Evolutionary conservation across 2,329 filamentous ascomycete genomes (phyloP).

Genomic region (Meredithiella fracta): DNA sequence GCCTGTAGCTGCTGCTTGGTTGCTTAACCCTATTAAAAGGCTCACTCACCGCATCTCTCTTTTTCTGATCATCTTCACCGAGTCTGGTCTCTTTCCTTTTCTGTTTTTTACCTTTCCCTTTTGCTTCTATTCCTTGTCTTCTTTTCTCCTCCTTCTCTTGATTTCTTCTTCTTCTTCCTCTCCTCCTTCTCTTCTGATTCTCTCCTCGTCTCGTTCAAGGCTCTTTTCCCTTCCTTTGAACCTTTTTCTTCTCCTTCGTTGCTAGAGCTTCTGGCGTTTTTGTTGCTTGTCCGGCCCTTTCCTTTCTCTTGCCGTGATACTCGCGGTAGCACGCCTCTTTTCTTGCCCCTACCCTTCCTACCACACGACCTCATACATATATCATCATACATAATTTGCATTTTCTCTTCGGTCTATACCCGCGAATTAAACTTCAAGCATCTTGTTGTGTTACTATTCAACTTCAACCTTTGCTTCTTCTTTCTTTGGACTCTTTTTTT

Average conservation of each 20-base stretch:
- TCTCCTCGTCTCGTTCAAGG: constrained; percentile 5
- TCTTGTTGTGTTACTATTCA: constrained; percentile 13
- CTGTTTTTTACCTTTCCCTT: constrained; percentile 8
- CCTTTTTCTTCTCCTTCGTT: constrained; percentile 8
- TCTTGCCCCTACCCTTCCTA: constrained; percentile 1
- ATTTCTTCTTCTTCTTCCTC: constrained; percentile 6
- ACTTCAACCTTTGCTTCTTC: constrained; percentile 14
- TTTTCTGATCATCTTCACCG: constrained; percentile 1
- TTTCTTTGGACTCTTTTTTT: constrained; percentile 10
- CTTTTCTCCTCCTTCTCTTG: constrained; percentile 11
- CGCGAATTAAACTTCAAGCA: constrained; percentile 15
- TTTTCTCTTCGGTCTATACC: constrained; percentile 15
- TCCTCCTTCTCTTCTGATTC: constrained; percentile 6
- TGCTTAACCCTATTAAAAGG: not conserved
- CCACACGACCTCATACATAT: constrained; percentile 1
- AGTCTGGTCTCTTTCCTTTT: constrained; percentile 6
- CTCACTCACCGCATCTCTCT: constrained; percentile 11
- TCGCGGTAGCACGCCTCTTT: constrained; percentile 2
- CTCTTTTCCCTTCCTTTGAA: constrained; percentile 8
- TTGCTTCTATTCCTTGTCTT: constrained; percentile 10
- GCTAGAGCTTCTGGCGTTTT: constrained; percentile 12
- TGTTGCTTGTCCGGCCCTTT: constrained; percentile 10
- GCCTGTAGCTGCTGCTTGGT: not conserved
- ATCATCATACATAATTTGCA: constrained; percentile 3
- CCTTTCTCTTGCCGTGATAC: constrained; percentile 8